Evolutionary conservation across 495 filamentous ascomycete species (phyloP).

Genomic region (Evernia prunastri): DNA sequence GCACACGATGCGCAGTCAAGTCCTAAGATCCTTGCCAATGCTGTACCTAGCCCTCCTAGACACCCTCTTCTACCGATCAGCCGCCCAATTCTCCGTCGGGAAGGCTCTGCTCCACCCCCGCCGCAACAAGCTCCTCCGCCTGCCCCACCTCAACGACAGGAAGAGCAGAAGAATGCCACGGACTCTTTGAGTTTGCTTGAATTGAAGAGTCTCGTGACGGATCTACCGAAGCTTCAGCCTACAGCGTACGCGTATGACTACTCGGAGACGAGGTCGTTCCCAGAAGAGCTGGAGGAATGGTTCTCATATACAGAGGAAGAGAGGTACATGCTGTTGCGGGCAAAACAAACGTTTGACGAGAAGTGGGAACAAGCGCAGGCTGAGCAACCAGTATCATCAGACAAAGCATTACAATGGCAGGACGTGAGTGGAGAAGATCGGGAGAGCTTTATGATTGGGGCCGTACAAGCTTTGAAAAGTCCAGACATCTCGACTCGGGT

Average conservation of each 20-base stretch:
- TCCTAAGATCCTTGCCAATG: constrained; percentile 25
- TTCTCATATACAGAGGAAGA: constrained; percentile 84
- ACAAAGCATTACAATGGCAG: constrained; percentile 44
- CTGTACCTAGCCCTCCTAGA: constrained; percentile 24
- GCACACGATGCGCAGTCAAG: constrained; percentile 25
- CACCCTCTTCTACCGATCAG: constrained; percentile 22
- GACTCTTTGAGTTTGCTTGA: constrained; percentile 82
- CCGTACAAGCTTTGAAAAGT: constrained; percentile 39
- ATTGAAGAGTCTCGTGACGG: constrained; percentile 69
- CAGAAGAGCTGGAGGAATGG: constrained; percentile 93
- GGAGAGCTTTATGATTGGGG: constrained; percentile 39
- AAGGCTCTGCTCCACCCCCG: constrained; percentile 45
- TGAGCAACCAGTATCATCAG: constrained; percentile 34
- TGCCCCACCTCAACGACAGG: constrained; percentile 47
- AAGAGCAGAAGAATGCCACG: constrained; percentile 42
- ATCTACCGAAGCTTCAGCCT: constrained; percentile 70
- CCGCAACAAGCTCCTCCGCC: constrained; percentile 54
- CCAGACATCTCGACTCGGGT: constrained; percentile 49
- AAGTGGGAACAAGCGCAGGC: constrained; percentile 50
- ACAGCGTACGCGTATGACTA: constrained; percentile 93
- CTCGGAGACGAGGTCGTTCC: constrained; percentile 68
- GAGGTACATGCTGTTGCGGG: constrained; percentile 55
- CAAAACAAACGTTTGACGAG: constrained; percentile 65
- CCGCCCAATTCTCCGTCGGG: constrained; percentile 52
- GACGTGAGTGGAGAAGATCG: constrained; percentile 41